Percentiles rank a stretch among this genome's conserved stretches.
Evolutionary conservation across 75 land plant genomes (phyloP).

Genomic region (Cunninghamia lanceolata): DNA sequence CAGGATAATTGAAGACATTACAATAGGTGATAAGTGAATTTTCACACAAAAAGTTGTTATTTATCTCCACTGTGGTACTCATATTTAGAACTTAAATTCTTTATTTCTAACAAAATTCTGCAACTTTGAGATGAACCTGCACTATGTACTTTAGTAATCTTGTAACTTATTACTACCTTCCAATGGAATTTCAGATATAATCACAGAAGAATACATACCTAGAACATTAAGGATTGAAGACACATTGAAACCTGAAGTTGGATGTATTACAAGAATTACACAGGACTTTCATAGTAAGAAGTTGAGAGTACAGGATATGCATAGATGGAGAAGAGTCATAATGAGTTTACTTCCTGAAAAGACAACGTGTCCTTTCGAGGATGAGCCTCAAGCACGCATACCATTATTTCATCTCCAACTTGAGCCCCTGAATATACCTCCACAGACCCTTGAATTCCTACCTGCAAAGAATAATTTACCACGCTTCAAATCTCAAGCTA

Average conservation of each 20-base stretch:
- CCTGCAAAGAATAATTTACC: conserved; percentile 13
- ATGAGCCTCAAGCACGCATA: conserved; percentile 60
- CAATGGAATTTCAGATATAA: not conserved
- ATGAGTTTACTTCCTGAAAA: conserved; percentile 43
- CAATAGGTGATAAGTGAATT: not conserved
- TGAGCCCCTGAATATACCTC: conserved; percentile 45
- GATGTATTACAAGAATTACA: not conserved
- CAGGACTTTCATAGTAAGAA: not conserved
- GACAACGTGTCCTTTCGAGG: conserved; percentile 80
- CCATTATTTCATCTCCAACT: conserved; percentile 72
- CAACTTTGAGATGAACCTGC: not conserved
- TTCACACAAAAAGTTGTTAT: not conserved
- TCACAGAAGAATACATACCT: conserved; percentile 3
- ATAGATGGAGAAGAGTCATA: not conserved
- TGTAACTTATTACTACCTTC: not conserved
- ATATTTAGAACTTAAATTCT: not conserved
- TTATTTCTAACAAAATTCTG: not conserved
- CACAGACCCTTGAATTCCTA: conserved; percentile 55
- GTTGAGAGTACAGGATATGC: not conserved
- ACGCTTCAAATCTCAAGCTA: not conserved
- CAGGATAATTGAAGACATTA: not conserved
- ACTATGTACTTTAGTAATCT: not conserved
- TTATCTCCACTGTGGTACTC: not conserved
- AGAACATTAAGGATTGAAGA: not conserved
- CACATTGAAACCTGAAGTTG: not conserved